Evolutionary conservation across 192 early-diverging fungal genomes (phyloP), one percentile per base, ranked within the genome.

Genomic region (Coemansia sp.): DNA sequence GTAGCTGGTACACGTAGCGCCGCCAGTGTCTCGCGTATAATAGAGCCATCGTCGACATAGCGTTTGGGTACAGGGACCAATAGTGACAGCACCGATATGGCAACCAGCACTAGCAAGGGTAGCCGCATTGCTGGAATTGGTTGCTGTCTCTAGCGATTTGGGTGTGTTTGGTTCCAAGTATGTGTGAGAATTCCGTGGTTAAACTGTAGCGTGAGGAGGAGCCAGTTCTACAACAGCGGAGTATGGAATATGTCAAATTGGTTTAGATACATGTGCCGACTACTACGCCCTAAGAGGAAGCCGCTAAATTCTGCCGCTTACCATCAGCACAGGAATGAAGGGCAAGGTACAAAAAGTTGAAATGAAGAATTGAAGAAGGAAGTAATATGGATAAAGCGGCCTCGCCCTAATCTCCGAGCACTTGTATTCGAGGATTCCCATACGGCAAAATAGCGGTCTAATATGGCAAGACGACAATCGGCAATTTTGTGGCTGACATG

Each of bases 21-120:
- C n/a, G 5, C 63, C 10, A 83, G 65, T 9, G 69, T 45, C 24
- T 56, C 56, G 66, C 72, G 57, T 34, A 74, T 27, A 14, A 68
- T n/a, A 50, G 79, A 77, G 9, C 79, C 75, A 19, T 63, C 34
- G n/a, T 59, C 60, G 6, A 68, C 48, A 41, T 63, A 74, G 7
- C 40, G 66, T 21, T 31, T 62, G 13, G 80, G 69, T 11, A 83
- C 40, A n/a, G 80, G 80, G 34, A 77, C 29, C 41, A 77, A 59
- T 41, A 74, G 59, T 6, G 80, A 66, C 21, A 82, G 66, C 27
- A 74, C 8, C 6, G 51, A 54, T 39, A 74, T 65, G 24, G 39
- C 63, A 7, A 73, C 53, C 62, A 83, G 57, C 24, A 64, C 54
- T 16, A 74, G 61, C 37, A 77, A 59, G 33, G 75, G 72, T 33